Base-by-base conservation (phyloP, 2,329 filamentous ascomycete genomes). In the Dactylonectria estremocensis region DNA sequence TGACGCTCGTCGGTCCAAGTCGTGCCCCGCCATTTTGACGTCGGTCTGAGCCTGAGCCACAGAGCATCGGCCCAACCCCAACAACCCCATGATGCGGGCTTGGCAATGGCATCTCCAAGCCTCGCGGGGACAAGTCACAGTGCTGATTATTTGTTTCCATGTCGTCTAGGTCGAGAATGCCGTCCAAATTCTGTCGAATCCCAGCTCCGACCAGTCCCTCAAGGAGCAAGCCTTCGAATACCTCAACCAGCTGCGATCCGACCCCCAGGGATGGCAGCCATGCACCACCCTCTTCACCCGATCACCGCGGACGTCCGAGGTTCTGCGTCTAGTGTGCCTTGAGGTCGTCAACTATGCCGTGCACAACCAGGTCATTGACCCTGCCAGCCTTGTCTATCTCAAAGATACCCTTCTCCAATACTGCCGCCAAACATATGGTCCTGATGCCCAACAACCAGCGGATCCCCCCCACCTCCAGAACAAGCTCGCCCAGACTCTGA, bases 401-500 rank as follows among this genome's bases (percentile, higher is more conserved):
- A 95, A 93, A 80, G 91, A 96, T 74, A 92, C 90, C 50, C 85
- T 99, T 72, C 86, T 97, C 83, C 88, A 90, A 74, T 98, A 98
- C 81, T 88, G 96, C 68, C 90, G 90, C 72, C 89, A 92, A 75
- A 90, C 88, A 55, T 98, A 98, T 80, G 88, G 90, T 60, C 84
- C 87, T 45, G 84, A 84, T 37, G 81, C 84, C 10, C 86, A 88
- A 62, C 87, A 88, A 65, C 85, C 86, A 66, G 83, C 91, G 70
- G 96, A 99, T 79, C 89, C 91, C 9, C 80, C 90, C 24, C 89
- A 89, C 72, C 91, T 99, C 49, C 95, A 98, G 83, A 99, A 98
- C 84, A 99, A 99, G 83, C 90, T 99, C 73, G 95, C 95, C 52
- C 96, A 99, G 83, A 97, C 95, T 13, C 85, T 99, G 75, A 99